phyloP scores from a whole-genome alignment of 176 grass and related monocot genomes.

The Saccharum spontaneum region DNA sequence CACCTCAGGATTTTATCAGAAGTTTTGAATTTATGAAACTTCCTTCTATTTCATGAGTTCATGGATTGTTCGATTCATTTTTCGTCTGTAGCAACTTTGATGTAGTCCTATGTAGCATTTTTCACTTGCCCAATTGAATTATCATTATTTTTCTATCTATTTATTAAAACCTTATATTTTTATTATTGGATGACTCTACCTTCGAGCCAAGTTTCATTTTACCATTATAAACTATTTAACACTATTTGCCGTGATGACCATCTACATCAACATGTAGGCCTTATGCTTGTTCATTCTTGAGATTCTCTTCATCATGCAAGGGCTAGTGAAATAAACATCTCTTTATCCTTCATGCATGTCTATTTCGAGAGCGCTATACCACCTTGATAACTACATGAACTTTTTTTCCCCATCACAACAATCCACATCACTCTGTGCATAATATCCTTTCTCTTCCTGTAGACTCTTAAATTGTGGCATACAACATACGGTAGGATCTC shows the following conservation, averaged over 20 bases:
- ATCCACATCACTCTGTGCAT: slow-evolving; percentile 3
- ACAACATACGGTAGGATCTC: background rate
- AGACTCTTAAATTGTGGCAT: background rate
- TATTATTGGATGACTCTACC: background rate
- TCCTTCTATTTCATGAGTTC: background rate
- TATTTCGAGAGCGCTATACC: background rate
- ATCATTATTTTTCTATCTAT: background rate
- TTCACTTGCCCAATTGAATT: background rate
- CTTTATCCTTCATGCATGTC: background rate
- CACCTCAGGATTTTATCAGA: background rate
- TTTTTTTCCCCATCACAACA: background rate
- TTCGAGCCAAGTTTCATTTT: background rate
- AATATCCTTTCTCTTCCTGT: background rate
- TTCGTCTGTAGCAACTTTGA: too few species aligned
- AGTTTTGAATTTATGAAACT: background rate
- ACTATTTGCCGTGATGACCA: too few species aligned
- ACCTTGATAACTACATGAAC: background rate
- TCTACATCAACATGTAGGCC: too few species aligned
- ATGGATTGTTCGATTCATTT: background rate
- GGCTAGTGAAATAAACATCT: background rate
- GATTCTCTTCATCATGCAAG: background rate
- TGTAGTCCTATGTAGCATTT: background rate
- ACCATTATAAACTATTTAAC: background rate
- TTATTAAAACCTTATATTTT: background rate
- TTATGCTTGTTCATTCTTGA: background rate